Base-by-base conservation (phyloP, 257 asterid species). In the Agastache rugosa region DNA sequence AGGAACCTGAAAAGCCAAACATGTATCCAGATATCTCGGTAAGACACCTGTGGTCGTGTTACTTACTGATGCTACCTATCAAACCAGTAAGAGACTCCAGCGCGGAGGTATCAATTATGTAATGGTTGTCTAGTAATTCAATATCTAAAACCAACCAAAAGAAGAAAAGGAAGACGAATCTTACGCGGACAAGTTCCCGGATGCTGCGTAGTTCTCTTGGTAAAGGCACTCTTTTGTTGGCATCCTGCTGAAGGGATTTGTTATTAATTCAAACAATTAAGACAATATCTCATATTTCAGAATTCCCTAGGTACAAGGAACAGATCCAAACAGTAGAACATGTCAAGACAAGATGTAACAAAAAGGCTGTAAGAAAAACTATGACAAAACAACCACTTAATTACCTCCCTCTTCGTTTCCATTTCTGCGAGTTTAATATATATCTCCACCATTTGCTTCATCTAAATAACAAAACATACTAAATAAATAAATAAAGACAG, bases 381-480 rank as follows among this genome's bases (percentile, higher is more conserved):
- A 77, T 44, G 71, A 75, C 35, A 71, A 77, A 22, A 54, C 48
- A 41, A 75, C 58, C 69, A 80, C 62, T 31, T 16, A 22, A 16
- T 74, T 82, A 93, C 99, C 96, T 94, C 99, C 75, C 88, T 89
- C 86, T 85, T 94, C 55, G 96, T 92, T 83, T 94, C 99, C 84
- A 92, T 81, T 82, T 94, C 99, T 4, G 99, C 99, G 68, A 94
- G 97, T 84, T 94, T 94, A 60, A 94, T 89, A 89, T 94, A 94
- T 83, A 94, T 86, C 86, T 94, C 99, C 84, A 92, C 97, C 97
- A 94, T 94, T 84, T 94, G 97, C 78, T 84, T 89, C 99, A 94
- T 94, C 99, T 94, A 80, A 45, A 64, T 47, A 77, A 59, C 54
- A 68, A 77, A 79, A 54, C 81, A 69, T n/a, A 73, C 62, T 6